These are phyloP conservation scores for Aspergillus hiratsukae DNA, from an alignment of 2,329 filamentous ascomycete genomes.

Conservation along the genomic window DNA sequence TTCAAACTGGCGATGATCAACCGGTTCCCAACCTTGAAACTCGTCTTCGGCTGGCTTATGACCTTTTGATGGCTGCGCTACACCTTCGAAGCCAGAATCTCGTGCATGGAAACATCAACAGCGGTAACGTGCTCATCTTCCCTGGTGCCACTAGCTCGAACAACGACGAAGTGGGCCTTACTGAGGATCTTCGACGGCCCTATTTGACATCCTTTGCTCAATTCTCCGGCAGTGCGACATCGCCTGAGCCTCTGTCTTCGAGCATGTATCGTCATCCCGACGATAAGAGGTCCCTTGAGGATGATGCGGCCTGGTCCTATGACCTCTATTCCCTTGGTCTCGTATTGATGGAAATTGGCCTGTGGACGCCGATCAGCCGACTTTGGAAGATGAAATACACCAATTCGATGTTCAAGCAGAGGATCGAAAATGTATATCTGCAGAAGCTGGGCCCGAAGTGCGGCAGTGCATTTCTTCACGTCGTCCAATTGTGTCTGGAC, in stretches of 20 bases:
- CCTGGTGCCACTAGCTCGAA: slow-evolving; percentile 32
- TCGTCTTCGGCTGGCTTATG: slow-evolving; percentile 58
- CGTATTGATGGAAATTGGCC: slow-evolving; percentile 58
- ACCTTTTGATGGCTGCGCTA: slow-evolving; percentile 53
- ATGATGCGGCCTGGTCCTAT: slow-evolving; percentile 39
- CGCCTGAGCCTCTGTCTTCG: slow-evolving; percentile 41
- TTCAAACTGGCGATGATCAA: slow-evolving; percentile 40
- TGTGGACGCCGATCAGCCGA: slow-evolving; percentile 59
- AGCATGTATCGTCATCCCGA: slow-evolving; percentile 61
- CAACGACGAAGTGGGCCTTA: slow-evolving; percentile 33
- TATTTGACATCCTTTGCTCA: slow-evolving; percentile 57
- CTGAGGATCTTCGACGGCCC: slow-evolving; percentile 49
- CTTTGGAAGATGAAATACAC: slow-evolving; percentile 63
- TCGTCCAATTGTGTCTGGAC: slow-evolving; percentile 58
- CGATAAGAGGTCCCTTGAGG: slow-evolving; percentile 36
- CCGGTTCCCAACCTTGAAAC: slow-evolving; percentile 56
- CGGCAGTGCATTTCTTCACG: slow-evolving; percentile 59
- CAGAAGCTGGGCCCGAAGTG: slow-evolving; percentile 59
- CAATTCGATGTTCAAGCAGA: slow-evolving; percentile 57
- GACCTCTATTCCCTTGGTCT: slow-evolving; percentile 61
- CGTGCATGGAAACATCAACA: slow-evolving; percentile 61
- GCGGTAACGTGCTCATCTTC: slow-evolving; percentile 60
- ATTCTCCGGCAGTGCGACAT: slow-evolving; percentile 51
- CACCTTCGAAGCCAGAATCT: slow-evolving; percentile 54
- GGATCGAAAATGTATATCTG: slow-evolving; percentile 60